Evolutionary conservation across 192 early-diverging fungal genomes (phyloP).

Genomic region (Coemansia sp.): DNA sequence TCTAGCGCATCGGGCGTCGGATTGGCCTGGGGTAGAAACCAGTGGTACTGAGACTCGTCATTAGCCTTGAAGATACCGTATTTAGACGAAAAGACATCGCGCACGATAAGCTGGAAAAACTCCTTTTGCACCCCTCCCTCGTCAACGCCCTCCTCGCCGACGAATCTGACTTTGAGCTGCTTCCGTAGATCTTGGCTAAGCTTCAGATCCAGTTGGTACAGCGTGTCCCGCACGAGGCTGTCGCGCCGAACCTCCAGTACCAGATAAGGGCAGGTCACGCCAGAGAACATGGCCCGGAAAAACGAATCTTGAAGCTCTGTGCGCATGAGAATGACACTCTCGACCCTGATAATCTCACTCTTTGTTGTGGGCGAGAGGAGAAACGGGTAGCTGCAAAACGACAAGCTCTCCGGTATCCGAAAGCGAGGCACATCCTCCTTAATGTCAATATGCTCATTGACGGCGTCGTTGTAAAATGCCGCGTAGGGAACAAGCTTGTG

Average conservation of each 20-base stretch:
- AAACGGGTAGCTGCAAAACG: constrained; percentile 76
- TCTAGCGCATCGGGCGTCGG: constrained; percentile 57
- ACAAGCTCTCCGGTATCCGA: constrained; percentile 63
- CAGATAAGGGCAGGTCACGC: constrained; percentile 73
- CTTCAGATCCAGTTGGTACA: constrained; percentile 75
- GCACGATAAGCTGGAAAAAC: constrained; percentile 87
- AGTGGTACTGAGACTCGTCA: constrained; percentile 78
- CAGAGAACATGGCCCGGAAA: constrained; percentile 72
- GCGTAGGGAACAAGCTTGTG: constrained; percentile 58
- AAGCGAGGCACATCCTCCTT: constrained; percentile 76
- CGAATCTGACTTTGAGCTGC: constrained; percentile 86
- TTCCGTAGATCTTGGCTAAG: constrained; percentile 83
- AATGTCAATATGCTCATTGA: constrained; percentile 71
- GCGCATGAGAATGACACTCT: constrained; percentile 70
- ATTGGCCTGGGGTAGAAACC: constrained; percentile 69
- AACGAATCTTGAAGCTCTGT: constrained; percentile 71
- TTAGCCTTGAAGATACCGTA: constrained; percentile 82
- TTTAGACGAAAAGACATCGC: constrained; percentile 81
- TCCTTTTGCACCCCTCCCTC: constrained; percentile 94
- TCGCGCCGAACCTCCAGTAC: constrained; percentile 70
- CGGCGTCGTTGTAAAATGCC: constrained; percentile 67
- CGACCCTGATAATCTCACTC: constrained; percentile 70
- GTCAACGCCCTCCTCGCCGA: constrained; percentile 91
- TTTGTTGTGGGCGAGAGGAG: constrained; percentile 69
- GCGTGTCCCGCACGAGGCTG: constrained; percentile 66